A percentile compares a stretch with the other conserved stretches of the same genome.
phyloP scores from a whole-genome alignment of 2,329 filamentous ascomycete species.

The Cercospora janseana region DNA sequence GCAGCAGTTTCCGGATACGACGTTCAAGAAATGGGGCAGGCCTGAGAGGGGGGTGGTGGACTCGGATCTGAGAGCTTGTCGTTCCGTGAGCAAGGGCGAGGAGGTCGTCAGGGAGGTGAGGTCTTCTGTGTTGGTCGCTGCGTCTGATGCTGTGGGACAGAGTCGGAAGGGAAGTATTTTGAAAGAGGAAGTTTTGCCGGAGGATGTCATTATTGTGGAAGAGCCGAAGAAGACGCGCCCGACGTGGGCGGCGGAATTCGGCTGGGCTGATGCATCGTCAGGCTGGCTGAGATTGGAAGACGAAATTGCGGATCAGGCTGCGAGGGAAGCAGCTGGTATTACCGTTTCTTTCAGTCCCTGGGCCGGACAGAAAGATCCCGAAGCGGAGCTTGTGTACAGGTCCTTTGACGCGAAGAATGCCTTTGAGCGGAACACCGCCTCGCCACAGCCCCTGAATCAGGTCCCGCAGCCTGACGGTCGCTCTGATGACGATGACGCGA shows the following conservation, averaged over 20 bases:
- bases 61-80: too few species aligned
- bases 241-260: slow-evolving; percentile 11
- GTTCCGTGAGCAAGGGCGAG: too few species aligned
- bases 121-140: too few species aligned
- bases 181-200: slow-evolving; percentile 25
- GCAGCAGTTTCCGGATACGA: slow-evolving; percentile 14
- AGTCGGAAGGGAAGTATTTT: slow-evolving; percentile 21
- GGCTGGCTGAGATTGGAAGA: slow-evolving; percentile 17
- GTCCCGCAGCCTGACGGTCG: too few species aligned
- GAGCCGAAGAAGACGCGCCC: background rate
- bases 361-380: slow-evolving; percentile 6
- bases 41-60: slow-evolving; percentile 19
- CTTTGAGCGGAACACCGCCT: background rate
- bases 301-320: slow-evolving; percentile 21
- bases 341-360: slow-evolving; percentile 12
- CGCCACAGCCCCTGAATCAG: too few species aligned
- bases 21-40: slow-evolving; percentile 16
- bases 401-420: background rate
- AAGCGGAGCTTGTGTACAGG: background rate
- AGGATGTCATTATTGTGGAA: slow-evolving; percentile 23
- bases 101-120: too few species aligned
- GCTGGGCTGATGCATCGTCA: slow-evolving; percentile 11
- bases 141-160: too few species aligned
- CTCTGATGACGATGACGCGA: background rate
- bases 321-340: slow-evolving; percentile 15